Conservation (phyloP, 306 rosid species). For the Dryas drummondii region DNA sequence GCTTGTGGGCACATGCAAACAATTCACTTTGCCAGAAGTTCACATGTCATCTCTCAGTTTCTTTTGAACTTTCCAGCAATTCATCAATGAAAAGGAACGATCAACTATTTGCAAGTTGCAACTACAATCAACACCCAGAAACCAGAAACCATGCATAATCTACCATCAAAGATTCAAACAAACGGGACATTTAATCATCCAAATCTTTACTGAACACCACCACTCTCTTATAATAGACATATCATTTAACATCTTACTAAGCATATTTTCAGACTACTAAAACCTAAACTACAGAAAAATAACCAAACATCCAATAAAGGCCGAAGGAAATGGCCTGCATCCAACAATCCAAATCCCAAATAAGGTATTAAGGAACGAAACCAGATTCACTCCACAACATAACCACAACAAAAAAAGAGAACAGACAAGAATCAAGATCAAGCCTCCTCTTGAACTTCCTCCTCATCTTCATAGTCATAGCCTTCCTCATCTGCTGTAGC, state of each 20-base stretch:
- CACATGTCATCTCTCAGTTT: background rate
- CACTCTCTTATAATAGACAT: background rate
- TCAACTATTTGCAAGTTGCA: background rate
- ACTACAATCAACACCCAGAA: background rate
- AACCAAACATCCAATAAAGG: constrained; percentile 17
- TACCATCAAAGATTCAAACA: background rate
- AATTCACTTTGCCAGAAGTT: background rate
- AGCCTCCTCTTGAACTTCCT: constrained; percentile 49
- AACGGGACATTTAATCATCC: background rate
- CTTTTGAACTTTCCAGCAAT: background rate
- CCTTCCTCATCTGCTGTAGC: constrained; percentile 68
- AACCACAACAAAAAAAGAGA: constrained; percentile 16
- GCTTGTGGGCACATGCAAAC: background rate
- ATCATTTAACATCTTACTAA: constrained; percentile 6
- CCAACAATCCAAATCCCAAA: constrained; percentile 46
- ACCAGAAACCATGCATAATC: background rate
- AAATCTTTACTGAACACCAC: constrained; percentile 4
- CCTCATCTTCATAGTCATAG: constrained; percentile 55
- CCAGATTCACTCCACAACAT: constrained; percentile 25
- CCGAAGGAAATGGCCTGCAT: constrained; percentile 10
- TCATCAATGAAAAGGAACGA: background rate
- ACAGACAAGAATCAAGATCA: constrained; percentile 19
- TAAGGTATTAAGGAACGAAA: constrained; percentile 44
- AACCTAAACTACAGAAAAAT: constrained; percentile 21
- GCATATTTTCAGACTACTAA: constrained; percentile 27